phyloP scores from a whole-genome alignment of 257 asterid species.

The Lavandula angustifolia region DNA sequence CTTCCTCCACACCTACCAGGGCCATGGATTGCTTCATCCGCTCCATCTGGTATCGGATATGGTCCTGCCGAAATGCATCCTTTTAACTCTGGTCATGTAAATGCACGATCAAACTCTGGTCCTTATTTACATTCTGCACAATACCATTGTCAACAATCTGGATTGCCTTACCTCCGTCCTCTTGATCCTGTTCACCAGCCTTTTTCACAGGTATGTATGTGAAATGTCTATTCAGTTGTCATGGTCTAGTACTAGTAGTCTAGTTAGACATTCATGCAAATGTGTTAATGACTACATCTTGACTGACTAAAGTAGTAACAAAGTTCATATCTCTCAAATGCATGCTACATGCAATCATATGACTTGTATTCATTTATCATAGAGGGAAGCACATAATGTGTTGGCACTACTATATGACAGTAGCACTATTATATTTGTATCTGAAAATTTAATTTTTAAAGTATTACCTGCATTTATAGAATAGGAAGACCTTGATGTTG shows the following conservation, averaged over 20 bases:
- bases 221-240: slow-evolving; percentile 16
- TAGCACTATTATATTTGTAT: neutral
- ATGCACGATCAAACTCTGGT: slow-evolving; percentile 59
- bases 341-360: neutral
- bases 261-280: slow-evolving; percentile 1
- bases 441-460: neutral
- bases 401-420: neutral
- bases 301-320: neutral
- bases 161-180: slow-evolving; percentile 71
- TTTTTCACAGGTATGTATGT: slow-evolving; percentile 71
- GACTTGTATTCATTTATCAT: neutral
- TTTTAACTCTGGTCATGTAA: slow-evolving; percentile 67
- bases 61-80: slow-evolving; percentile 79
- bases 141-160: slow-evolving; percentile 86
- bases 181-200: slow-evolving; percentile 82
- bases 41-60: slow-evolving; percentile 76
- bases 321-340: neutral
- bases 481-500: neutral
- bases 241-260: neutral
- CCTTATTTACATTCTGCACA: slow-evolving; percentile 73
- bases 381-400: neutral
- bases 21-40: slow-evolving; percentile 66
- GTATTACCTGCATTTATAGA: neutral
- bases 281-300: slow-evolving; percentile 7
- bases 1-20: slow-evolving; percentile 79